Percentiles rank a stretch among this genome's conserved stretches.
phyloP scores from a whole-genome alignment of 106 monocot genomes.

The Ottelia alismoides region DNA sequence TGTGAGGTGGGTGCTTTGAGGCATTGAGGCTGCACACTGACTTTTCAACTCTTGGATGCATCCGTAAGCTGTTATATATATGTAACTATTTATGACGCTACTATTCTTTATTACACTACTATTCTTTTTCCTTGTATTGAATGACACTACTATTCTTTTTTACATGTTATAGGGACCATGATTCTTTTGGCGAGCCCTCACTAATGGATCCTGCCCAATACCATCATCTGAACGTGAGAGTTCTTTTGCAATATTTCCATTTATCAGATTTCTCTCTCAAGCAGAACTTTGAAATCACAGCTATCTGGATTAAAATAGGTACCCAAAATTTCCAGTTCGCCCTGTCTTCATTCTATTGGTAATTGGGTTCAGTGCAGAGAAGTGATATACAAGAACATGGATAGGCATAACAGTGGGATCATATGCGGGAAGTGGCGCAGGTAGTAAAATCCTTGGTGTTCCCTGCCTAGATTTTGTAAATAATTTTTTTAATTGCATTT shows the following conservation, averaged over 20 bases:
- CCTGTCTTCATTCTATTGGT: constrained; percentile 11
- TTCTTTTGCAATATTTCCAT: not conserved
- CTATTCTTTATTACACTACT: too few relatives aligned
- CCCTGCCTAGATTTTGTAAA: too few relatives aligned
- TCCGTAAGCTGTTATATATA: too few relatives aligned
- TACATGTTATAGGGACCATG: constrained; percentile 36
- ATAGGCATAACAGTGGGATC: constrained; percentile 23
- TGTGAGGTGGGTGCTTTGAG: too few relatives aligned
- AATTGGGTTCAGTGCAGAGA: constrained; percentile 38
- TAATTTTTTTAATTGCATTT: too few relatives aligned
- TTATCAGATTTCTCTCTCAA: not conserved
- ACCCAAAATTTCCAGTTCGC: not conserved
- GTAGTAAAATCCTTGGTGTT: constrained; percentile 14
- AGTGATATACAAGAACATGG: constrained; percentile 5
- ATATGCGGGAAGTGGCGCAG: constrained; percentile 72
- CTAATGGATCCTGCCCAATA: constrained; percentile 28
- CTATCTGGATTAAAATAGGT: constrained; percentile 19
- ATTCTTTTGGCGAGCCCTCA: constrained; percentile 20
- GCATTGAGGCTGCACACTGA: too few relatives aligned
- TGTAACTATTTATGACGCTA: too few relatives aligned
- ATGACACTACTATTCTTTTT: too few relatives aligned
- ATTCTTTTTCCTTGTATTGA: too few relatives aligned
- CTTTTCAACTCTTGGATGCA: too few relatives aligned
- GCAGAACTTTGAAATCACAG: not conserved
- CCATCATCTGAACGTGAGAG: constrained; percentile 30